These are phyloP conservation scores for Leptographium radiaticola DNA, from an alignment of 2,329 filamentous ascomycete species.

Conservation along the genomic window DNA sequence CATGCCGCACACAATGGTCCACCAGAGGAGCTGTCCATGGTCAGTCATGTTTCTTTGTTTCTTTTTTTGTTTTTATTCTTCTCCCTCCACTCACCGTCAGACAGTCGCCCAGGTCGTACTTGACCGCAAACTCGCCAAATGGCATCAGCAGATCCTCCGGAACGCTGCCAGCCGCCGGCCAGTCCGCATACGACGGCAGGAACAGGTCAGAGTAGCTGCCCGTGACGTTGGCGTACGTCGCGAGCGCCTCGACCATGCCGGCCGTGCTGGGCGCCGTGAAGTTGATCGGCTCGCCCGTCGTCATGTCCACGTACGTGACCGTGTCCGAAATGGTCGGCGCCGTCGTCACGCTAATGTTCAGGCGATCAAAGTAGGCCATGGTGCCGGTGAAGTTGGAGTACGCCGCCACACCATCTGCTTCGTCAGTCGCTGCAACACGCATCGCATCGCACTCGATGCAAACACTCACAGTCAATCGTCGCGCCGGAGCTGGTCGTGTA, in stretches of 20 bases:
- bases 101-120: constrained; percentile 24
- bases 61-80: too few species aligned
- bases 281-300: constrained; percentile 19
- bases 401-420: constrained; percentile 19
- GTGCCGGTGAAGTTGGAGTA: constrained; percentile 26
- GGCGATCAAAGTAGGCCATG: constrained; percentile 28
- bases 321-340: constrained; percentile 14
- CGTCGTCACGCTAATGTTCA: constrained; percentile 21
- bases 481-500: constrained; percentile 26
- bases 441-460: too few species aligned
- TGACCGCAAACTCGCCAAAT: constrained; percentile 32
- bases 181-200: constrained; percentile 23
- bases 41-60: too few species aligned
- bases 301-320: constrained; percentile 22
- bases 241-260: constrained; percentile 2
- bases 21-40: constrained; percentile 21
- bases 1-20: constrained; percentile 27
- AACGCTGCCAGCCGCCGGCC: constrained; percentile 28
- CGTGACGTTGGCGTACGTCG: constrained; percentile 13
- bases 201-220: constrained; percentile 19
- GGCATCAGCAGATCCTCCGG: constrained; percentile 32
- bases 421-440: not conserved
- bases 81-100: not conserved
- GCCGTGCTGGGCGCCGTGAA: constrained; percentile 13
- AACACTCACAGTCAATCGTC: constrained; percentile 18